Evolutionary conservation across 129 eudicot species (phyloP), one percentile per base, ranked within the genome.

Genomic region (Pseudognaphalium luteoalbum): DNA sequence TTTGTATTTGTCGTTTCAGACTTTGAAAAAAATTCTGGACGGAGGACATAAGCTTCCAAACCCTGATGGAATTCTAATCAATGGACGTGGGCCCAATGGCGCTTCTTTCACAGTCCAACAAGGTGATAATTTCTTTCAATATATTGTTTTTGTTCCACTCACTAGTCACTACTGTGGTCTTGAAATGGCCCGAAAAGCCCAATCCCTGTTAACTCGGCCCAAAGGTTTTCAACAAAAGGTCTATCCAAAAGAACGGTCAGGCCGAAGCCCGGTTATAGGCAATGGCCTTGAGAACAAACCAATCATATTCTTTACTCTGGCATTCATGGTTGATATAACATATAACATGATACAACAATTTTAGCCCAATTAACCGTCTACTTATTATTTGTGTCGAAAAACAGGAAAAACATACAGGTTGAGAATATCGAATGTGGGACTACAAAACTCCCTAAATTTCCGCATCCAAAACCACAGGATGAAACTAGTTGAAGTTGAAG

Each of bases 401-500:
- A 70, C 84, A 93, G 97, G 98, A 41, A 94, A 89, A 80, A 91
- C 97, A 0, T 94, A 94, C 85, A 79, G 98, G 73, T 78, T 94
- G 7, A 84, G 98, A 66, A 89, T 94, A 80, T 94, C 97, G 22
- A 94, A 94, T 28, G 92, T 94, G 32, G 98, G 98, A 20, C 70
- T 94, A 66, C 90, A 89, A 63, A 84, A 91, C 83, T 94, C 98
- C 0, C 90, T 94, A 42, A 94, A 94, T 82, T 82, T 94, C 70
- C 93, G 98, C 3, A 89, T 94, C 61, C 96, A 91, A 78, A 86
- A 83, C 22, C 98, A 94, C 78, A 89, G 91, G 76, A 87, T 94
- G 97, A 91, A 87, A 69, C 70, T 94, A 12, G 96, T 94, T 0
- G 98, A 94, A 79, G 92, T 91, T 4, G 98, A 94, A 75, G 98